Conservation (phyloP, 371 early-diverging fungal species). For the Vairimorpha apis region DNA sequence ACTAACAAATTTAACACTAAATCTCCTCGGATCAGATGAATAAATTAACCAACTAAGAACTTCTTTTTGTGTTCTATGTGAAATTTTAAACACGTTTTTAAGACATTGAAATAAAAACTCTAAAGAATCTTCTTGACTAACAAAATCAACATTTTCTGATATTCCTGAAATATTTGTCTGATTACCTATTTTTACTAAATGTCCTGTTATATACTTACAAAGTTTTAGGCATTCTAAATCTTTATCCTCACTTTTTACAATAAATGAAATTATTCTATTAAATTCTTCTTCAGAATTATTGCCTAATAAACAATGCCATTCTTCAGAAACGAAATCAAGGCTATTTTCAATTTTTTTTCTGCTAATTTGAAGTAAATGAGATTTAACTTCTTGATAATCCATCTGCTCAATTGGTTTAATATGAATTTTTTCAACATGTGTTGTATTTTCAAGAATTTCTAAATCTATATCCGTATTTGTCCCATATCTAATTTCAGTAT, state of each 20-base stretch:
- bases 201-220: slow-evolving; percentile 52
- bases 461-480: slow-evolving; percentile 33
- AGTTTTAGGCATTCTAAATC: slow-evolving; percentile 48
- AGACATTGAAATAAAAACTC: slow-evolving; percentile 59
- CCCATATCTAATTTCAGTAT: neutral
- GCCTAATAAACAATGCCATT: slow-evolving; percentile 40
- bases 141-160: neutral
- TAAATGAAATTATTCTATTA: slow-evolving; percentile 10
- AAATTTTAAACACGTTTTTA: slow-evolving; percentile 55
- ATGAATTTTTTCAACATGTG: slow-evolving; percentile 48
- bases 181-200: slow-evolving; percentile 39
- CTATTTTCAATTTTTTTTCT: slow-evolving; percentile 43
- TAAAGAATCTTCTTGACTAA: neutral
- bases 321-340: slow-evolving; percentile 36
- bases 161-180: neutral
- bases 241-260: slow-evolving; percentile 16
- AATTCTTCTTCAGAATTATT: slow-evolving; percentile 20
- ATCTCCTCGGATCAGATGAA: slow-evolving; percentile 58
- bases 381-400: slow-evolving; percentile 62
- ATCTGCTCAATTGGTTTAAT: slow-evolving; percentile 55
- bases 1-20: slow-evolving; percentile 51
- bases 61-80: slow-evolving; percentile 56
- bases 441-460: slow-evolving; percentile 43
- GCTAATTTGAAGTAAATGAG: slow-evolving; percentile 54
- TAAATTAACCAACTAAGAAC: slow-evolving; percentile 63